Evolutionary conservation across 2,329 filamentous ascomycete species (phyloP).

Genomic region (Fusarium nodosum): DNA sequence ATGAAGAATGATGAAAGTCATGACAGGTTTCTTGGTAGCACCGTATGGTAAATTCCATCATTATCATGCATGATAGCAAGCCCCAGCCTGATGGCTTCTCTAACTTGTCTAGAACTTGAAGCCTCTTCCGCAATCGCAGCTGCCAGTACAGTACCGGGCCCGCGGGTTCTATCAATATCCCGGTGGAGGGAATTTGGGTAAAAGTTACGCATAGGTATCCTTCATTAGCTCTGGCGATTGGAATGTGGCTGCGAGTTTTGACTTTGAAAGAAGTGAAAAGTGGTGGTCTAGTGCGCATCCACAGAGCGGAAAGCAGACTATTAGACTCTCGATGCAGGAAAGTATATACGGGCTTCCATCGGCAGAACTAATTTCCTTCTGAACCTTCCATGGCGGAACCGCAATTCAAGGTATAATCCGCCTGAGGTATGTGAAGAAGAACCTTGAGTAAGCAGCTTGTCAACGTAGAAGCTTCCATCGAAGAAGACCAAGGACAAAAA

Average conservation of each 20-base stretch:
- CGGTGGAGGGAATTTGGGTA: slow-evolving; percentile 7
- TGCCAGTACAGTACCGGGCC: not conserved
- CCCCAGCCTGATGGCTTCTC: slow-evolving; percentile 11
- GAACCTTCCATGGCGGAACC: slow-evolving; percentile 23
- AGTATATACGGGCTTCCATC: not conserved
- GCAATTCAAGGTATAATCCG: slow-evolving; percentile 9
- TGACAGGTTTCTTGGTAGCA: not conserved
- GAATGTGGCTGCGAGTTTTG: slow-evolving; percentile 32
- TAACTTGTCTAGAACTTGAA: slow-evolving; percentile 21
- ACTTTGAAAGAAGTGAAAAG: slow-evolving; percentile 12
- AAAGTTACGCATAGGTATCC: not conserved
- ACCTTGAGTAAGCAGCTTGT: not conserved
- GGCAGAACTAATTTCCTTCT: slow-evolving; percentile 25
- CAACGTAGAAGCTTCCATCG: slow-evolving; percentile 22
- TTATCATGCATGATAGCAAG: not conserved
- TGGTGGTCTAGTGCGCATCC: slow-evolving; percentile 3
- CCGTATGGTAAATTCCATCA: slow-evolving; percentile 13
- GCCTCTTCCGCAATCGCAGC: slow-evolving; percentile 11
- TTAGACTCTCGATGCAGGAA: not conserved
- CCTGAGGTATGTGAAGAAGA: slow-evolving; percentile 15
- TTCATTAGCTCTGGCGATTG: slow-evolving; percentile 2
- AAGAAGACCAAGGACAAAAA: slow-evolving; percentile 1
- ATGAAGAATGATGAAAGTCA: not conserved
- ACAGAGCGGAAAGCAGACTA: not conserved
- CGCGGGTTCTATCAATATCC: not conserved